Base-by-base conservation (phyloP, 192 early-diverging fungal species). In the Chytriomyces confervae region DNA sequence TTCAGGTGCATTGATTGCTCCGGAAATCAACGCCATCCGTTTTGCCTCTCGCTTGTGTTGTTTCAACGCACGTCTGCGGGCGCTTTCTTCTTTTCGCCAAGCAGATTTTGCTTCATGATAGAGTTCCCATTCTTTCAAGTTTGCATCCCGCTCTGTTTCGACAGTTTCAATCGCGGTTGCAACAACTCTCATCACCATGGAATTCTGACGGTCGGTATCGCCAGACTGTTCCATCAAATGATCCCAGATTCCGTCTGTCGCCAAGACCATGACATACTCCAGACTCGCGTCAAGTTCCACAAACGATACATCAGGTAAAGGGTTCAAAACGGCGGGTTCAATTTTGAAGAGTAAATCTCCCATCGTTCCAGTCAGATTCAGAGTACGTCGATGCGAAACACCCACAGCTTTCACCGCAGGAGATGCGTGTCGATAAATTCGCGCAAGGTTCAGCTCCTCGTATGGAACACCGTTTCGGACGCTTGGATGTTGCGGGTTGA, bases 211-310 rank as follows among this genome's bases (percentile, higher is more conserved):
- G 49, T 75, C 79, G 7, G 79, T 43, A 53, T 80, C 66, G 3
- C 71, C 60, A 44, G 20, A 24, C 51, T 75, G 70, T 11, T 72
- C 72, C 45, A 76, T 71, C 77, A 90, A 72, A 68, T 90, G 88
- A 69, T 90, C 89, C 89, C 89, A 90, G 11, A 90, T 82, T 47
- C 89, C 89, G 69, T 90, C 89, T 13, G 89, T 88, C 8, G 86
- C 89, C 3, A 81, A 68, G 9, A 89, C 79, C 36, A 90, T 47
- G 20, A 85, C 72, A 64, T 88, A 87, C 51, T 86, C 76, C 47
- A 57, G 63, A 13, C 69, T 75, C 6, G 71, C 43, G 5, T 84
- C 80, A 10, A 90, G 57, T 44, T 69, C 53, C 7, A 88, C 75
- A 68, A 90, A 90, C 24, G 53, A 61, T 0, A 90, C 81, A 65